Evolutionary conservation across 140 eudicot genomes (phyloP).

Genomic region (Anethum foeniculum): DNA sequence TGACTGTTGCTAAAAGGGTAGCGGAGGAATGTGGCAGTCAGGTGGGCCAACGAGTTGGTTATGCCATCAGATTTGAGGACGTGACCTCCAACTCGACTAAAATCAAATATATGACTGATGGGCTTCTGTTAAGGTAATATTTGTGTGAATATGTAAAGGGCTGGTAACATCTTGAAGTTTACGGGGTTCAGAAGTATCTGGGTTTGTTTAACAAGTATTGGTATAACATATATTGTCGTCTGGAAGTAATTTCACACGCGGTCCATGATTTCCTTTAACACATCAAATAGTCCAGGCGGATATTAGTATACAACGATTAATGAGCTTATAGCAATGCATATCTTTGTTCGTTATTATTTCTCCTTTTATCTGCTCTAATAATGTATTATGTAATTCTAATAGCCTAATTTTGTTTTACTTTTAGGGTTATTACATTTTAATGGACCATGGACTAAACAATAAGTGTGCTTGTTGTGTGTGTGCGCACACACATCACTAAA

Average conservation of each 20-base stretch:
- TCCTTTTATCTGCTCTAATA: background rate
- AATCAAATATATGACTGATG: slow-evolving; percentile 97
- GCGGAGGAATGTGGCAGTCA: slow-evolving; percentile 87
- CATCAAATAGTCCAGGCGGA: background rate
- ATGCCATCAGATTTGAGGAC: slow-evolving; percentile 90
- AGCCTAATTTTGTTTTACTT: background rate
- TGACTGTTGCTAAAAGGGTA: slow-evolving; percentile 91
- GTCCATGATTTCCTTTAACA: background rate
- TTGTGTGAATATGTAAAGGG: background rate
- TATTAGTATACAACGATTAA: background rate
- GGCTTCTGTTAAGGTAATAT: slow-evolving; percentile 73
- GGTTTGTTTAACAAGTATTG: background rate
- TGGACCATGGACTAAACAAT: background rate
- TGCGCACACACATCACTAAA: background rate
- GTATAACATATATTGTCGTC: background rate
- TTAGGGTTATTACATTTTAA: background rate
- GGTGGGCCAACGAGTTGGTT: slow-evolving; percentile 79
- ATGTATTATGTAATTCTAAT: background rate
- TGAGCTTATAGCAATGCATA: background rate
- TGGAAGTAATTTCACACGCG: background rate
- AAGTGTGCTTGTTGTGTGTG: background rate
- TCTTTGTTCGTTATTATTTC: background rate
- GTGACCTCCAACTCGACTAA: slow-evolving; percentile 63
- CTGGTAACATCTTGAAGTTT: slow-evolving; percentile 10
- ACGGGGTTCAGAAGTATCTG: background rate